phyloP scores from a whole-genome alignment of 495 filamentous ascomycete species.

The Jackrogersella minutella region DNA sequence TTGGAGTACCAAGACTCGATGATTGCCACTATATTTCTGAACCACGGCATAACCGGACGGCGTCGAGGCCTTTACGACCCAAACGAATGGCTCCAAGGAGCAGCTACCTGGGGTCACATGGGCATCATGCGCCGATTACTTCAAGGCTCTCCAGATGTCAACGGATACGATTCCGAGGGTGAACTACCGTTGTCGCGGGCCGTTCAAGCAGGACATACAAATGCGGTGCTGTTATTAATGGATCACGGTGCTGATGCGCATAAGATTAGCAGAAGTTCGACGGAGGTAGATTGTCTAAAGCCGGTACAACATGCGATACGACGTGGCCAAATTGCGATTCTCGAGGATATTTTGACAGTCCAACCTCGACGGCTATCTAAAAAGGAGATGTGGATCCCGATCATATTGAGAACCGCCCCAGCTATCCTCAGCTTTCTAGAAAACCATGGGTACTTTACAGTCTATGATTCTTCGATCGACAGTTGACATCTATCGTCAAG shows the following conservation, averaged over 20 bases:
- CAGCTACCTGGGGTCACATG: slow-evolving; percentile 7
- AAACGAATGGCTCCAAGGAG: slow-evolving; percentile 10
- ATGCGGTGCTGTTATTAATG: not conserved
- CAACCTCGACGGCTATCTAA: not conserved
- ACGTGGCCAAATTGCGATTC: not conserved
- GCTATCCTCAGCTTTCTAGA: not conserved
- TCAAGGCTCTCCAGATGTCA: not conserved
- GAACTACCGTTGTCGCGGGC: slow-evolving; percentile 2
- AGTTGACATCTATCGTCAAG: too few relatives aligned
- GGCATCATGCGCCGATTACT: not conserved
- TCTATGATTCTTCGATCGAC: too few relatives aligned
- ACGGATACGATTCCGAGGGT: not conserved
- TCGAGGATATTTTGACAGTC: not conserved
- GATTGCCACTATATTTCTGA: not conserved
- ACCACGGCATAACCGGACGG: not conserved
- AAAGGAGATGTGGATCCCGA: not conserved
- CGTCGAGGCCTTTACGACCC: not conserved
- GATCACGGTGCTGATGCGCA: slow-evolving; percentile 7
- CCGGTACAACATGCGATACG: slow-evolving; percentile 6
- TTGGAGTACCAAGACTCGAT: not conserved
- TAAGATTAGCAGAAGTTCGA: not conserved
- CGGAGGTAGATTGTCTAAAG: not conserved
- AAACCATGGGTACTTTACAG: too few relatives aligned
- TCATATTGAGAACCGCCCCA: not conserved
- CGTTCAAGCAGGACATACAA: not conserved